These are phyloP conservation scores for Erythrophleum ivorense DNA, from an alignment of 331 rosid species.

Conservation along the genomic window DNA sequence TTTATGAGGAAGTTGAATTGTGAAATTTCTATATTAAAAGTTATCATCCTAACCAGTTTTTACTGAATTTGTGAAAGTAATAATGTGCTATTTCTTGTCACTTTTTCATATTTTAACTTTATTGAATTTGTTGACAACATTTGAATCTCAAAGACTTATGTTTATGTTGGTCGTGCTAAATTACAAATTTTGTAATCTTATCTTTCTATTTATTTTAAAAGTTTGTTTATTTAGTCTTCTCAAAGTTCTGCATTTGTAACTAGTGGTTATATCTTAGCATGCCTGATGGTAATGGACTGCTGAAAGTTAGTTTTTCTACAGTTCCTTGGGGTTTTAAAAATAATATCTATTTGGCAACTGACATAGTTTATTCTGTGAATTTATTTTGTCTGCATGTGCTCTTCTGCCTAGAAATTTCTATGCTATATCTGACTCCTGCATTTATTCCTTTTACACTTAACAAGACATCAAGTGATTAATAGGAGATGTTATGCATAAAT, in stretches of 20 bases:
- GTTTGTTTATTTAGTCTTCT: constrained; percentile 6
- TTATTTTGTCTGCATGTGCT: not conserved
- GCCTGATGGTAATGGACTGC: not conserved
- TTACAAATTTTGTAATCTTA: not conserved
- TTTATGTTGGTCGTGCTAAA: not conserved
- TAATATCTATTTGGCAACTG: not conserved
- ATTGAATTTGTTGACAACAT: not conserved
- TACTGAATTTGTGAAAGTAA: not conserved
- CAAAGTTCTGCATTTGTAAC: not conserved
- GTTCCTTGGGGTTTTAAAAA: not conserved
- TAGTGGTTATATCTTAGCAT: constrained; percentile 15
- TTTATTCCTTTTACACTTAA: not conserved
- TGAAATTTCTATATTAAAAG: constrained; percentile 1
- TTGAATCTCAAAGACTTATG: constrained; percentile 6
- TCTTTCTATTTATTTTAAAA: not conserved
- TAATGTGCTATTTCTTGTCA: not conserved
- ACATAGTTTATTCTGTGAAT: not conserved
- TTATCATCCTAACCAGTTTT: not conserved
- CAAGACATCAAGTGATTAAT: not conserved
- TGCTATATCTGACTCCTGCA: not conserved
- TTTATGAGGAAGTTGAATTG: not conserved
- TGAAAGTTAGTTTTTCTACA: not conserved
- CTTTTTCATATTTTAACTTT: not conserved
- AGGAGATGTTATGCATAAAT: not conserved
- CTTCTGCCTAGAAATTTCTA: not conserved